These are phyloP conservation scores for Phytophthora sp. DNA, from an alignment of 352 stramenopile genomes.

Conservation along the genomic window DNA sequence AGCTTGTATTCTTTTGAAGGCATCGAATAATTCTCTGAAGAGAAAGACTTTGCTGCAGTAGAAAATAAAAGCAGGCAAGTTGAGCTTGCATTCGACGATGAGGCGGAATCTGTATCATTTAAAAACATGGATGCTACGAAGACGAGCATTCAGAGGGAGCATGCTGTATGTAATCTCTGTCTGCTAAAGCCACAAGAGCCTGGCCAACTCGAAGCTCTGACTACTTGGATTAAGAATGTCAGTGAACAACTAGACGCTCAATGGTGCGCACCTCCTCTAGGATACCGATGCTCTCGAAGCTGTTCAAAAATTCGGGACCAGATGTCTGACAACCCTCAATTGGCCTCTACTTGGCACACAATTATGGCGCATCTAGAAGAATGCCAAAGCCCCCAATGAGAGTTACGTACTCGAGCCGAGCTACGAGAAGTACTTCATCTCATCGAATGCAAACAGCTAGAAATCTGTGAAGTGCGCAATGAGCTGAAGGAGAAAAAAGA, in stretches of 20 bases:
- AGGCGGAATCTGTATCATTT: too few relatives aligned
- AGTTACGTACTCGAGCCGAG: constrained; percentile 4
- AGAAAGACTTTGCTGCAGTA: not conserved
- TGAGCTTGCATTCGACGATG: too few relatives aligned
- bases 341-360: not conserved
- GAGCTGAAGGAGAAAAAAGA: constrained; percentile 4
- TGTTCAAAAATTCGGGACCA: not conserved
- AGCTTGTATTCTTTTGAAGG: too few relatives aligned
- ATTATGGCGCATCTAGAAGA: not conserved
- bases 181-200: constrained; percentile 2
- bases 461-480: constrained; percentile 2
- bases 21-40: not conserved
- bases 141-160: too few relatives aligned
- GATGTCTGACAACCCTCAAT: not conserved
- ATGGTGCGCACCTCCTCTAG: constrained; percentile 2
- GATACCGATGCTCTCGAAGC: constrained; percentile 1
- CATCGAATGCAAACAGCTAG: constrained; percentile 12
- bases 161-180: not conserved
- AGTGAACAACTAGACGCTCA: too few relatives aligned
- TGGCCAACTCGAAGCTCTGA: constrained; percentile 6
- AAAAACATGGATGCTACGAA: too few relatives aligned
- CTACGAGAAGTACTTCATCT: not conserved
- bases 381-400: constrained; percentile 2
- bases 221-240: constrained; percentile 1
- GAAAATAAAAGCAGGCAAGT: too few relatives aligned